Base-by-base conservation (phyloP, 2,329 filamentous ascomycete genomes). In the Colletotrichum trifolii region DNA sequence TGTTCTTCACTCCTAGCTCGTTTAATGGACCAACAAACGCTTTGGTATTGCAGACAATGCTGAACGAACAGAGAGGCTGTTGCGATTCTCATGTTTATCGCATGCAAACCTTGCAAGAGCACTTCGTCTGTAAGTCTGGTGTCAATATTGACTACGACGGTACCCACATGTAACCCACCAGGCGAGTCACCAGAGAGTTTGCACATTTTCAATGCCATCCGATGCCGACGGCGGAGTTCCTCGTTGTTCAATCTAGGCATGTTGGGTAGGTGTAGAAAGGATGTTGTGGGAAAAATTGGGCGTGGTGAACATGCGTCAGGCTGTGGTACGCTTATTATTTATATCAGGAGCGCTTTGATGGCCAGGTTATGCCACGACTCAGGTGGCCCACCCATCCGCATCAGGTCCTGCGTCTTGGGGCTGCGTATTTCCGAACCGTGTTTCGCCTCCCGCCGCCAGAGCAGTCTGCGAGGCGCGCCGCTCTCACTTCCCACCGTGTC, bases 21-120 rank as follows among this genome's bases (percentile, higher is more conserved):
- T 48, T 33, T 25, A 48, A 48, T 48, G 45, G 15, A 25, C 45
- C 17, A 17, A 48, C 45, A 48, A 34, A 48, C 45, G 45, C 17
- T 33, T 48, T 48, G n/a, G 45, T 33, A 48, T 17, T 48, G 45
- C 38, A 48, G 45, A 33, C 45, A 48, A 33, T 48, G 35, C 33
- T 49, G 47, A 36, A 15, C 34, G 47, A 36, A 49, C 47, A n/a
- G 25, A 49, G 17, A 48, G 45, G n/a, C 17, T 48, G 45, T 48
- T 48, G 47, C 25, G 47, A 36, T 49, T 49, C 6, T 11, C 47
- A 49, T 35, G 33, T 49, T 36, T 13, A 15, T 49, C 47, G 25
- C 34, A 49, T 36, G 47, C 47, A 49, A 49, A 49, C 36, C 47
- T 36, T 35, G 33, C 47, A 49, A 49, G 47, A 49, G 36, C 25